Evolutionary conservation across 805 yeast genomes (phyloP).

Genomic region (Teunomyces barrocoloradensis): DNA sequence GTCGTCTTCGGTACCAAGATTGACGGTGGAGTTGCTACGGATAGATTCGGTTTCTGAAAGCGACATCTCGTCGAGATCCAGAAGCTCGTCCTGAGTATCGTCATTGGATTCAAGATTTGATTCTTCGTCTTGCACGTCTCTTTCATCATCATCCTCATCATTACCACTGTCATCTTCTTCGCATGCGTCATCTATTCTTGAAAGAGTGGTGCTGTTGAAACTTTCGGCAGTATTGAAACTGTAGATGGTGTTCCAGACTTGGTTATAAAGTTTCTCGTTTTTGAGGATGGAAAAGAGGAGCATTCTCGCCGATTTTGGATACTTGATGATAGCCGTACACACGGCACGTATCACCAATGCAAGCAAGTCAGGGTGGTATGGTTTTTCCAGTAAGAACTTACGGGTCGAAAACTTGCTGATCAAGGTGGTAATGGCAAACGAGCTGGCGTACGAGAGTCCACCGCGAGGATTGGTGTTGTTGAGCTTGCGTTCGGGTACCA

Average conservation of each 20-base stretch:
- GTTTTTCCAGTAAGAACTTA: slow-evolving; percentile 33
- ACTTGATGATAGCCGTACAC: slow-evolving; percentile 49
- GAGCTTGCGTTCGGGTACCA: slow-evolving; percentile 21
- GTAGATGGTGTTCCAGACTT: slow-evolving; percentile 32
- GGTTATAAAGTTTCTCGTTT: slow-evolving; percentile 37
- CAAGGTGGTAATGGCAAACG: slow-evolving; percentile 44
- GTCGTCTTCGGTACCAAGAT: neutral
- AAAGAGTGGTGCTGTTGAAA: slow-evolving; percentile 19
- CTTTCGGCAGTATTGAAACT: slow-evolving; percentile 24
- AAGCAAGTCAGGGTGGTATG: slow-evolving; percentile 51
- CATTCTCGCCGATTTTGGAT: slow-evolving; percentile 52
- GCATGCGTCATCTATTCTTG: slow-evolving; percentile 7
- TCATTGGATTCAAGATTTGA: neutral
- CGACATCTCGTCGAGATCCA: neutral
- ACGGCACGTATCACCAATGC: slow-evolving; percentile 59
- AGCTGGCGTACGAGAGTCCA: slow-evolving; percentile 52
- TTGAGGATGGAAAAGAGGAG: slow-evolving; percentile 50
- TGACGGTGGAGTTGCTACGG: neutral
- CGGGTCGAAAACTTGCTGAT: slow-evolving; percentile 36
- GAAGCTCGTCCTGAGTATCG: slow-evolving; percentile 9
- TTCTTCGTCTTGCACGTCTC: neutral
- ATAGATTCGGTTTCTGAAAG: slow-evolving; percentile 1
- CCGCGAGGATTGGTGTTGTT: slow-evolving; percentile 34
- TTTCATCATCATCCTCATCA: neutral
- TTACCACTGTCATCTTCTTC: neutral